Conservation (phyloP, 164 flowering plant species). For the Piper betle region DNA sequence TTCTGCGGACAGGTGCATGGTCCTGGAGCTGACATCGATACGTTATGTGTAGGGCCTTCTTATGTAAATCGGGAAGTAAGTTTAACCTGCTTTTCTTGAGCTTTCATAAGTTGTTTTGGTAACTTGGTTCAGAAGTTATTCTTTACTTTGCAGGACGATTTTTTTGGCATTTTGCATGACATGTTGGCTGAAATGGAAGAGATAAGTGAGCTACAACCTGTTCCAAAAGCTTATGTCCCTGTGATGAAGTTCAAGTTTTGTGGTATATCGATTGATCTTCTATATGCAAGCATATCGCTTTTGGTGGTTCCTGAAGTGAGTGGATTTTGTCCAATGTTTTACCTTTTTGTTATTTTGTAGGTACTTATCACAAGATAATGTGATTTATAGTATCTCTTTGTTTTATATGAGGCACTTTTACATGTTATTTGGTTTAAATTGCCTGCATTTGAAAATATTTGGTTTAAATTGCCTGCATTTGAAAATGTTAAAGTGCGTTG, state of each 20-base stretch:
- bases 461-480: not conserved
- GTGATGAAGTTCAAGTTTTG: constrained; percentile 89
- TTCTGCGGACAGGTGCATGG: constrained; percentile 61
- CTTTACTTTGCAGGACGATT: constrained; percentile 44
- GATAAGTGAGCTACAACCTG: constrained; percentile 82
- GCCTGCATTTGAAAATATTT: no score
- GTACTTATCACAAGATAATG: not conserved
- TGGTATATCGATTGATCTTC: constrained; percentile 87
- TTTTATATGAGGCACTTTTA: no score
- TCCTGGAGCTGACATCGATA: constrained; percentile 92
- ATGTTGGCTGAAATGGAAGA: constrained; percentile 66
- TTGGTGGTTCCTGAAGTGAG: constrained; percentile 86
- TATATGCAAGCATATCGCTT: constrained; percentile 78
- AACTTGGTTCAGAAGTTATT: not conserved
- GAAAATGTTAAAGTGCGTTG: no score
- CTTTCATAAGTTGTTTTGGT: not conserved
- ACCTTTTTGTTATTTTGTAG: not conserved
- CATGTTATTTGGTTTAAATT: no score
- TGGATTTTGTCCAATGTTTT: constrained; percentile 1
- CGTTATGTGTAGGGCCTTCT: constrained; percentile 92
- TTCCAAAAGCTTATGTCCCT: constrained; percentile 97
- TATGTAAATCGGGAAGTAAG: constrained; percentile 81
- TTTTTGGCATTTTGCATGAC: constrained; percentile 58
- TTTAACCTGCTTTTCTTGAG: not conserved
- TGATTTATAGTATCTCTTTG: no score